Evolutionary conservation across 1,284 basidiomycete species (phyloP), one percentile per base, ranked within the genome.

Genomic region (Ceratobasidium theobromae): DNA sequence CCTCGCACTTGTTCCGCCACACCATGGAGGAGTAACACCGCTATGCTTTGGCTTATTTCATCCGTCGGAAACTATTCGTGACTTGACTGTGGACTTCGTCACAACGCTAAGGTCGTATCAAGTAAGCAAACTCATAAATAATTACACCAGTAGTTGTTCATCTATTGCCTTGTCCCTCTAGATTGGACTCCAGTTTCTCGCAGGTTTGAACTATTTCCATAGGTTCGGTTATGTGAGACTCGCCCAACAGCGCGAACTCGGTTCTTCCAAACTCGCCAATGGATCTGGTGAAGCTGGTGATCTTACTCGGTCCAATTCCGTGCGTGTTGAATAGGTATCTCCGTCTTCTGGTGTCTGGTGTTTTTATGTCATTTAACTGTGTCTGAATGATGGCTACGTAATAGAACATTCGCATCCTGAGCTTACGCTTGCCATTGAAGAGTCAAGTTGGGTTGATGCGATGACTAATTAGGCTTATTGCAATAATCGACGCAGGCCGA

Each of bases 41-140:
- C 78, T 99, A 27, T 88, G 88, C 23, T 93, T 95, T 75, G 91
- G 93, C 1, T 79, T 98, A 2, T 94, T 98, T 77, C 95, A 98
- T 77, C 90, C 92, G 43, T 82, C 83, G 38, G 83, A 88, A 69
- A 74, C 77, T 9, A 85, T 96, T 27, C 85, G 94, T 33, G 87
- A 92, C 32, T 79, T 85, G 16, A 88, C 91, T 0, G 84, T 98
- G 21, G 91, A 95, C 68, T 80, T 97, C 48, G 85, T 98, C 70
- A 87, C 91, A 71, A 86, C 86, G 66, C 75, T 98, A 33, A 85
- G 92, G 62, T 76, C 80, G 33, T 87, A 88, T 73, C 83, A 89
- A 14, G 94, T 95, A 74, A 71, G 86, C 80, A 27, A 27, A n/a
- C 27, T 9, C 5, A 12, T 16, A 25, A n/a, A 52, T 43, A 35